Conservation (phyloP, 345 rosid species). For the Eucalyptus albens region DNA sequence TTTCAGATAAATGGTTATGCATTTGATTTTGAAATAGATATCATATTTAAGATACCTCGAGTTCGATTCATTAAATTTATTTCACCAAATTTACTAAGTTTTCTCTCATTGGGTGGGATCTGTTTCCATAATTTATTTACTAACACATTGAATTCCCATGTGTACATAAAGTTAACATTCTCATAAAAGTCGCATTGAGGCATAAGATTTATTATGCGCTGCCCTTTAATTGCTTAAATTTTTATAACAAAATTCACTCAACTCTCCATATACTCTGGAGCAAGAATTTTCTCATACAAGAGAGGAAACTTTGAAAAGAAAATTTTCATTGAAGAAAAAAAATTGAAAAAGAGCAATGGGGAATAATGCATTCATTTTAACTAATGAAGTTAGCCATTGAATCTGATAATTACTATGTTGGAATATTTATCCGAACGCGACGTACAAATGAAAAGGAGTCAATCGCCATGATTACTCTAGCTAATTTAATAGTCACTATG, state of each 20-base stretch:
- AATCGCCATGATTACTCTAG: neutral
- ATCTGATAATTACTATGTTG: neutral
- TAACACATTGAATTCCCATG: neutral
- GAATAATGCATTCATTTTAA: neutral
- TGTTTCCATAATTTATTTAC: neutral
- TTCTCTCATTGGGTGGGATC: neutral
- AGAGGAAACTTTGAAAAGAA: neutral
- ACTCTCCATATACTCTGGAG: neutral
- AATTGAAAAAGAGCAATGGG: neutral
- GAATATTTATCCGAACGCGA: neutral
- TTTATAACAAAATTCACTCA: neutral
- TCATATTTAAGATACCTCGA: neutral
- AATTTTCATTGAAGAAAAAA: neutral
- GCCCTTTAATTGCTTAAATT: neutral
- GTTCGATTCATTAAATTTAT: neutral
- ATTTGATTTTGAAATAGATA: neutral
- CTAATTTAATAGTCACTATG: neutral
- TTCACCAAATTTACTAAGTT: neutral
- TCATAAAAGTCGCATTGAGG: neutral
- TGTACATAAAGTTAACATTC: neutral
- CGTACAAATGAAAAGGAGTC: neutral
- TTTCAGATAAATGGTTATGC: neutral
- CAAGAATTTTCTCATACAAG: neutral
- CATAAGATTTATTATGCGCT: neutral
- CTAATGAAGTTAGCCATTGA: neutral